Base-by-base conservation (phyloP, 1,139 yeast species). In the Magnusiomyces magnusii region DNA sequence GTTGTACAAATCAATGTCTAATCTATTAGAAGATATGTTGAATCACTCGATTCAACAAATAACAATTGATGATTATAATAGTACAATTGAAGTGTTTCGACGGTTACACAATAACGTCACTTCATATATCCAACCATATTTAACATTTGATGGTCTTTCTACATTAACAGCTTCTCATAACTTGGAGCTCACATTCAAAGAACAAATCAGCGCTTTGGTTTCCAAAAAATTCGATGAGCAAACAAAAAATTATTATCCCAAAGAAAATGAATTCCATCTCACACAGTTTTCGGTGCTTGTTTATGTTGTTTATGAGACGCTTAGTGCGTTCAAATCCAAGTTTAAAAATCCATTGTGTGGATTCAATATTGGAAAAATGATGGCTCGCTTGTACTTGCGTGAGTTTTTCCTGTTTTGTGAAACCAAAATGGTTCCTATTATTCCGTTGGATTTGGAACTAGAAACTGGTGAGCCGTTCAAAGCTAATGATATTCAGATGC, bases 401-500 rank as follows among this genome's bases (percentile, higher is more conserved):
- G 42, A 31, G 25, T 31, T 53, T 28, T 53, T 53, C 36, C 7
- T n/a, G 10, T 31, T 53, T 27, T 15, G 41, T 44, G 21, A 44
- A n/a, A n/a, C n/a, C 7, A 15, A 25, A 3, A n/a, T 39, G 3
- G 24, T 41, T 27, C 17, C 34, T 2, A 41, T 24, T 13, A 52
- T 52, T 25, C 55, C 47, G 15, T 23, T 52, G 21, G 55, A 52
- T n/a, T n/a, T 52, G n/a, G 55, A 52, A 27, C 34, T 52, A 9
- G 55, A 36, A 39, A 39, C 55, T 15, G 49, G 49, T 3, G 47
- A 21, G 21, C 13, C 36, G 5, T 39, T 52, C 9, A 21, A 23
- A 3, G 23, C 55, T 13, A 49, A 52, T 2, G 49, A 52, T 25
- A 25, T 52, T 41, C 47, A 36, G 1, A 23, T 24, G 2, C 25